A percentile compares a stretch with the other conserved stretches of the same genome.
Evolutionary conservation across 345 rosid species (phyloP).

Genomic region (Eucalyptus pauciflora): DNA sequence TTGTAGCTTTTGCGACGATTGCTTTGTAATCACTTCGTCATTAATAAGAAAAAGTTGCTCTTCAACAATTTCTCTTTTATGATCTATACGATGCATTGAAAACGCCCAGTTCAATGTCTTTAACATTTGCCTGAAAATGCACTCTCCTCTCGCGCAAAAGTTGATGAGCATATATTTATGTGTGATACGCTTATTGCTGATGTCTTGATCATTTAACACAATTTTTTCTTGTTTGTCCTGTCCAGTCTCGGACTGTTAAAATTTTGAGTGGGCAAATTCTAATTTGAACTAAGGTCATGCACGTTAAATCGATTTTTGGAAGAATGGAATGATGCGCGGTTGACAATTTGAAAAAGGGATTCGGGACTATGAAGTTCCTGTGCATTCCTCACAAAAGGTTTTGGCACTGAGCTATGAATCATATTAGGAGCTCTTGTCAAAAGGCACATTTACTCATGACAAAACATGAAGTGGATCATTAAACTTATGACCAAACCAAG

Average conservation of each 20-base stretch:
- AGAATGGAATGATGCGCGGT: not conserved
- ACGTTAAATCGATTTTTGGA: not conserved
- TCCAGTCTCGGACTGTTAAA: not conserved
- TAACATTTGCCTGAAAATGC: not conserved
- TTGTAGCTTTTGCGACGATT: not conserved
- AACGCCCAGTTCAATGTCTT: not conserved
- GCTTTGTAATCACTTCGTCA: not conserved
- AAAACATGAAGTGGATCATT: no score
- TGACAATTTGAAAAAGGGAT: not conserved
- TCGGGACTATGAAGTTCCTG: not conserved
- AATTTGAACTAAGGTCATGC: not conserved
- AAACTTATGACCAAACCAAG: no score
- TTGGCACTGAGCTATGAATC: not conserved
- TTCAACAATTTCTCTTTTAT: not conserved
- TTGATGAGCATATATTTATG: not conserved
- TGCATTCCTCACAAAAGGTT: not conserved
- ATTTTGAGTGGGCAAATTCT: not conserved
- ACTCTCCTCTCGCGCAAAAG: not conserved
- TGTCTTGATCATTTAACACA: not conserved
- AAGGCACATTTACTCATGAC: no score
- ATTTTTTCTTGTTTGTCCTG: no score
- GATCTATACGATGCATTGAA: no score
- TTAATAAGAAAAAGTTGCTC: not conserved
- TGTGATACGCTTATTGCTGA: not conserved
- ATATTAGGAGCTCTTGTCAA: no score